phyloP scores from a whole-genome alignment of 2,329 filamentous ascomycete species.

The Fusarium chlamydosporum region DNA sequence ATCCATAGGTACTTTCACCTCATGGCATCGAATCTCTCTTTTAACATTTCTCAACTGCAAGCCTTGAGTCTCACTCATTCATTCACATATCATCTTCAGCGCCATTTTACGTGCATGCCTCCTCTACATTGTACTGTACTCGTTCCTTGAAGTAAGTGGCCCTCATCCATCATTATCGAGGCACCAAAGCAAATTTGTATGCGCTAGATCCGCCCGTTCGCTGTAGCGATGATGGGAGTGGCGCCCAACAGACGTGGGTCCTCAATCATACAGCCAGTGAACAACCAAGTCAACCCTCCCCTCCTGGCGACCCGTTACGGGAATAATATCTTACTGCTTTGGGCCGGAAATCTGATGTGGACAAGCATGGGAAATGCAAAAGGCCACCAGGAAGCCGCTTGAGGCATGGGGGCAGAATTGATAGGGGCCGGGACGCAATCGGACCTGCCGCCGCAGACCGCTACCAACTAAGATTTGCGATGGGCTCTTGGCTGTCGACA shows the following conservation, averaged over 20 bases:
- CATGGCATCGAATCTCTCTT: background rate
- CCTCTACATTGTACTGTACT: too few species aligned
- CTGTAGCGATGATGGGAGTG: conserved; percentile 52
- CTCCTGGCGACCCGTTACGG: conserved; percentile 38
- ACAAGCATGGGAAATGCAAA: conserved; percentile 48
- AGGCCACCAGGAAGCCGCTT: conserved; percentile 37
- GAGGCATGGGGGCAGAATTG: conserved; percentile 24
- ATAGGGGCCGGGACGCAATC: conserved; percentile 34
- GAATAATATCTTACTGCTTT: conserved; percentile 47
- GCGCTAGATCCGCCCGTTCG: conserved; percentile 47
- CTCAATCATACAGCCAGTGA: conserved; percentile 44
- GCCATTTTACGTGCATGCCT: too few species aligned
- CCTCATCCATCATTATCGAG: conserved; percentile 7
- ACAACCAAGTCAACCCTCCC: conserved; percentile 37
- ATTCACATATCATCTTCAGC: background rate
- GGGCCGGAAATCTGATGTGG: conserved; percentile 45
- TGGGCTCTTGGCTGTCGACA: conserved; percentile 20
- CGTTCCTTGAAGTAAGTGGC: background rate
- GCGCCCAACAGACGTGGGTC: conserved; percentile 46
- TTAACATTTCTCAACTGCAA: background rate
- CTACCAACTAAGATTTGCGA: conserved; percentile 34
- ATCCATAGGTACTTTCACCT: background rate
- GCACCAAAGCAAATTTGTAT: conserved; percentile 29
- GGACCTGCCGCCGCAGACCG: conserved; percentile 44
- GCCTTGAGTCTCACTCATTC: background rate